These are phyloP conservation scores for Coemansia sp. DNA, from an alignment of 192 early-diverging fungal species.

Conservation along the genomic window DNA sequence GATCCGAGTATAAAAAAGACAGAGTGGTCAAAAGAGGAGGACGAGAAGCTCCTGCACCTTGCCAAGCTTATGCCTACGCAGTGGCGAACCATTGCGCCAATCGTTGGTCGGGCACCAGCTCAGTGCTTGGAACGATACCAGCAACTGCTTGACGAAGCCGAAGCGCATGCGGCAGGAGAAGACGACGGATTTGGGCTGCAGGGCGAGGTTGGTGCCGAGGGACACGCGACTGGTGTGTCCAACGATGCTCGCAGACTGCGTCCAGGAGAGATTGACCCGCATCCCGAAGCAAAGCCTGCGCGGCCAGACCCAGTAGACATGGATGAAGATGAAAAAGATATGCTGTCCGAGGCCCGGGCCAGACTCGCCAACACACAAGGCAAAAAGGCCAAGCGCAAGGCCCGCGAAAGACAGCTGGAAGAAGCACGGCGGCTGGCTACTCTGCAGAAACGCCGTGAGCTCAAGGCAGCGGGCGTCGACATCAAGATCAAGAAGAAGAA, in stretches of 20 bases:
- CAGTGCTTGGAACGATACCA: constrained; percentile 98
- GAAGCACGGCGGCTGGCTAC: constrained; percentile 87
- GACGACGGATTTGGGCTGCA: constrained; percentile 58
- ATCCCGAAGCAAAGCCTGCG: constrained; percentile 95
- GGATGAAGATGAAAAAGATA: constrained; percentile 99
- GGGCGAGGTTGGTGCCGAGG: constrained; percentile 58
- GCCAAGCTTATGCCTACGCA: constrained; percentile 99
- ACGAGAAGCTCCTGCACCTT: constrained; percentile 94
- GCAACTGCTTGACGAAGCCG: constrained; percentile 92
- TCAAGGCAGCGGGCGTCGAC: constrained; percentile 98
- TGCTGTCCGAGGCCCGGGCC: constrained; percentile 97
- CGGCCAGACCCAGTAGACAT: constrained; percentile 98
- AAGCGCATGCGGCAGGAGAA: constrained; percentile 71
- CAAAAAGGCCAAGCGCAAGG: constrained; percentile 99
- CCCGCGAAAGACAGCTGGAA: constrained; percentile 94
- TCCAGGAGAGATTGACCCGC: constrained; percentile 96
- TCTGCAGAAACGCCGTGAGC: constrained; percentile 91
- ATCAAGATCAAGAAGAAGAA: constrained; percentile 67
- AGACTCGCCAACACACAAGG: constrained; percentile 99
- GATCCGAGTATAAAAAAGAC: constrained; percentile 99
- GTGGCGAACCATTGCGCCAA: constrained; percentile 98
- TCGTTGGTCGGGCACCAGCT: constrained; percentile 92
- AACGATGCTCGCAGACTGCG: constrained; percentile 75
- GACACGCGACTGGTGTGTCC: constrained; percentile 16
- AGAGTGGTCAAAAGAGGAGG: constrained; percentile 98